phyloP scores from a whole-genome alignment of 2,329 filamentous ascomycete species.

The Aspergillus novoparasiticus region DNA sequence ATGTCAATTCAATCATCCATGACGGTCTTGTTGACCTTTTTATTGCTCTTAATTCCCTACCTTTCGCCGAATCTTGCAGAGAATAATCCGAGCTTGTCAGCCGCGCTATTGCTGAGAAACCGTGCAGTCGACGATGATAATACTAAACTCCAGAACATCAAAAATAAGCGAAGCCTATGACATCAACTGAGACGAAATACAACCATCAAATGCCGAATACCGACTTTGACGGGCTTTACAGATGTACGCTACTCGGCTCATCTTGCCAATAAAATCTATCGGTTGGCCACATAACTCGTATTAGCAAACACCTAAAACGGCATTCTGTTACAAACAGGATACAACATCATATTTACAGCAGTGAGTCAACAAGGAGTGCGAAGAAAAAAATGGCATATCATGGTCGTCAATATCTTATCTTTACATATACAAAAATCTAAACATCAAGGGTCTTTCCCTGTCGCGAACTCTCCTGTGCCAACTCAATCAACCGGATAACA shows the following conservation, averaged over 20 bases:
- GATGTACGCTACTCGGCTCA: neutral
- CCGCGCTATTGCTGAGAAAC: neutral
- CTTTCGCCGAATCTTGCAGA: neutral
- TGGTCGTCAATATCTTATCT: neutral
- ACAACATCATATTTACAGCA: neutral
- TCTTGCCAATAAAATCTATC: neutral
- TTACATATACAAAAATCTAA: conserved; percentile 14
- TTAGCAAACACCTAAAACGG: neutral
- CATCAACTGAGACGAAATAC: too few species aligned
- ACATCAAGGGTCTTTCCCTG: conserved; percentile 52
- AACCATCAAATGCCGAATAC: too few species aligned
- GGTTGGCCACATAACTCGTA: neutral
- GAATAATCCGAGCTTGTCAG: too few species aligned
- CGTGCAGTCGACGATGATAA: neutral
- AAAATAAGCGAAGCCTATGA: too few species aligned
- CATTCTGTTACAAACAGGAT: neutral
- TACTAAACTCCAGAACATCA: neutral
- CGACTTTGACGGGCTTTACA: neutral
- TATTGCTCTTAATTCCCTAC: neutral
- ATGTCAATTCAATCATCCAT: neutral
- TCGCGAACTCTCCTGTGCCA: conserved; percentile 57
- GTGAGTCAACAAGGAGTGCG: neutral
- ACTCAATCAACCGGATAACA: conserved; percentile 60
- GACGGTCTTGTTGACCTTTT: neutral
- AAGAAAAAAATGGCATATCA: neutral